Evolutionary conservation across 768 basidiomycete genomes (phyloP).

Genomic region (Leccinum uliginosum): DNA sequence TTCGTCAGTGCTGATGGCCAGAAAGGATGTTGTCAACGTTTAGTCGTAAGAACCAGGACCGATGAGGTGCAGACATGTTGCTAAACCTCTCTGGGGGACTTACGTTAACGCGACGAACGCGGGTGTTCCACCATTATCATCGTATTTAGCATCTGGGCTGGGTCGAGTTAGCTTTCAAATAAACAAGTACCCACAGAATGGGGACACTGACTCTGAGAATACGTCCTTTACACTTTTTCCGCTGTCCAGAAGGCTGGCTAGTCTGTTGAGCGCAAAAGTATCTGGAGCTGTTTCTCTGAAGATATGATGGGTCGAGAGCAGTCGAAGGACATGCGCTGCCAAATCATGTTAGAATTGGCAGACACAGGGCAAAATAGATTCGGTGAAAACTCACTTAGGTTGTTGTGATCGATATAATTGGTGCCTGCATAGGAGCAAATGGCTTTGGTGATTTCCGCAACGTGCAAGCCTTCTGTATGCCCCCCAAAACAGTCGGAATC

Average conservation of each 20-base stretch:
- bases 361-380: background rate
- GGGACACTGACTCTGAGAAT: constrained; percentile 39
- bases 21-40: constrained; percentile 5
- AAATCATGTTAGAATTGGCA: background rate
- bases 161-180: background rate
- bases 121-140: constrained; percentile 58
- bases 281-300: constrained; percentile 65
- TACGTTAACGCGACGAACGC: constrained; percentile 71
- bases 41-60: background rate
- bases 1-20: constrained; percentile 57
- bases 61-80: background rate
- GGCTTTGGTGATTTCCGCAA: constrained; percentile 18
- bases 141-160: constrained; percentile 64
- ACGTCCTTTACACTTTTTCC: constrained; percentile 54
- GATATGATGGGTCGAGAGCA: constrained; percentile 77
- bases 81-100: constrained; percentile 16
- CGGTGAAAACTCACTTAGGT: constrained; percentile 12
- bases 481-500: background rate
- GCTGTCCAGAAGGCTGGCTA: constrained; percentile 65
- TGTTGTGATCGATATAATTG: constrained; percentile 15
- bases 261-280: constrained; percentile 67
- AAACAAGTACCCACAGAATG: background rate
- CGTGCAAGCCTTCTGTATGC: constrained; percentile 20
- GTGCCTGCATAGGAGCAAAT: constrained; percentile 18
- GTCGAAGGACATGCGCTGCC: constrained; percentile 66